phyloP scores from a whole-genome alignment of 31 red algal genomes.

The Bonnemaisonia californica region DNA sequence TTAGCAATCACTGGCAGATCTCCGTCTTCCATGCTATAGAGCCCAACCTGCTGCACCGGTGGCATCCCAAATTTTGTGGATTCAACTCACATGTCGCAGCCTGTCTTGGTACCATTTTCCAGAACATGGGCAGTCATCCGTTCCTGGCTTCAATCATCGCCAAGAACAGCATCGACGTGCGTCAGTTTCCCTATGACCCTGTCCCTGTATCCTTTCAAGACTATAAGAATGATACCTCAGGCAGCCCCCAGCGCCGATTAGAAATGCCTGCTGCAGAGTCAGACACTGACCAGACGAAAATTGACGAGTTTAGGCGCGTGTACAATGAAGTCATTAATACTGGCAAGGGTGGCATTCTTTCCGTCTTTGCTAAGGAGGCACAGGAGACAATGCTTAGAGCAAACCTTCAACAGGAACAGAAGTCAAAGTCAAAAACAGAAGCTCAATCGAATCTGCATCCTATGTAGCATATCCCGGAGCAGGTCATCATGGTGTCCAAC shows the following conservation, averaged over 20 bases:
- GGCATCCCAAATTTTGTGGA: constrained; percentile 62
- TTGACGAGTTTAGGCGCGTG: constrained; percentile 8
- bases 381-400: constrained; percentile 14
- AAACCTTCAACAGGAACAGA: neutral
- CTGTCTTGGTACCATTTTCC: constrained; percentile 55
- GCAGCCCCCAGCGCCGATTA: constrained; percentile 11
- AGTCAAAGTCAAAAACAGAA: neutral
- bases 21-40: constrained; percentile 54
- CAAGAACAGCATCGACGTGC: constrained; percentile 30
- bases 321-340: constrained; percentile 8
- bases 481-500: too few species aligned
- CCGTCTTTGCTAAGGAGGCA: constrained; percentile 33
- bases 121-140: constrained; percentile 52
- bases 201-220: constrained; percentile 21
- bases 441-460: too few species aligned
- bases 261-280: constrained; percentile 46
- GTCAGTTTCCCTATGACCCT: constrained; percentile 22
- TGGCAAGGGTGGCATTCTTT: constrained; percentile 21
- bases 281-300: constrained; percentile 25
- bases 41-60: constrained; percentile 56
- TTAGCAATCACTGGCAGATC: constrained; percentile 57
- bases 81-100: constrained; percentile 47
- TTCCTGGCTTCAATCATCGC: constrained; percentile 45
- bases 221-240: constrained; percentile 49
- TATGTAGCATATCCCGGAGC: too few species aligned